Evolutionary conservation across 495 filamentous ascomycete species (phyloP), one percentile per base, ranked within the genome.

Genomic region (Staphylotrichum longicolle): DNA sequence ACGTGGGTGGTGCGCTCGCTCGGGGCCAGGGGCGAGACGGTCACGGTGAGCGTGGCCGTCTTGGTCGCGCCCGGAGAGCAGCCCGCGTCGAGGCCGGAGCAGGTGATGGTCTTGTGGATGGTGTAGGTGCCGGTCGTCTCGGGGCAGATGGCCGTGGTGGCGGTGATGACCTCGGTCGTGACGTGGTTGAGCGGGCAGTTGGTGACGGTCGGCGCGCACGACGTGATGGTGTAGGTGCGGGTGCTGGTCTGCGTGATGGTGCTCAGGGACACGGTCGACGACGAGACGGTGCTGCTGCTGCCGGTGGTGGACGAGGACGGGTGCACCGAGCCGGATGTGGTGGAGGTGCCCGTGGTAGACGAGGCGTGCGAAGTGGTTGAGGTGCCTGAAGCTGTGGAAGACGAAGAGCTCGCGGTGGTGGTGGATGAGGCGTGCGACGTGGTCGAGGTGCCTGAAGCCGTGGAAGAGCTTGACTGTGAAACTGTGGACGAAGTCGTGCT

Each of bases 221-320:
- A 84, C 70, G 79, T 85, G 76, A 86, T 75, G 74, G 83, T 84
- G 62, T 80, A 78, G 52, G 78, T 77, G 51, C 77, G 69, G 62
- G 78, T 79, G 67, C 71, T 69, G 72, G 77, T 58, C 5, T 37
- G 46, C 20, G 69, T 69, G 40, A 55, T 55, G 30, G 72, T 68
- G 57, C 39, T 58, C n/a, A 30, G 51, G 39, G 64, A 65, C 45
- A 51, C 46, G 41, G 72, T 68, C 7, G 71, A 62, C 50, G 65
- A 69, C 47, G 62, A 60, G 57, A 49, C 60, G 32, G 41, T 37
- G 48, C 39, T 50, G 30, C 41, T 15, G 30, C 41, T 34, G 45
- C 30, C 37, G 33, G 37, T 32, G 37, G 34, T 9, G 12, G 58
- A 54, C 20, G 20, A 27, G 20, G 20, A 27, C 20, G 20, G 20